These are phyloP conservation scores for Stenogyne calaminthoides DNA, from an alignment of 305 asterid species.

Conservation along the genomic window DNA sequence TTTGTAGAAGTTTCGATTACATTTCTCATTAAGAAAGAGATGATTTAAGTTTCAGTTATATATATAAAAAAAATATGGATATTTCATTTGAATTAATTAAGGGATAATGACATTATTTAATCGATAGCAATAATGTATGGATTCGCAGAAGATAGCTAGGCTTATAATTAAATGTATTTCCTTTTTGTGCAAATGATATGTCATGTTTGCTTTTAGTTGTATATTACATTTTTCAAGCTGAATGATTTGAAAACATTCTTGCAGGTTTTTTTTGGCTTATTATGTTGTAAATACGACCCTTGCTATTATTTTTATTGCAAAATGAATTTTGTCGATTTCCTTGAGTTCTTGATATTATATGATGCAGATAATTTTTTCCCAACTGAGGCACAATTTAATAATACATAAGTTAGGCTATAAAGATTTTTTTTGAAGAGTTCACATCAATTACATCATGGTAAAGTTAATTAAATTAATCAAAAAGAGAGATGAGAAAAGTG, in stretches of 20 bases:
- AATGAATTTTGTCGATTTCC: neutral
- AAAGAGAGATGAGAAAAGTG: constrained; percentile 18
- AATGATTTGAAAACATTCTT: neutral
- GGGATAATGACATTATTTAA: no score
- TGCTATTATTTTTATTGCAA: neutral
- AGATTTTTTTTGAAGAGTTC: neutral
- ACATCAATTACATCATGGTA: constrained; percentile 28
- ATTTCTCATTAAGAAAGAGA: no score
- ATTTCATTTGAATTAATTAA: no score
- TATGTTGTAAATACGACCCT: neutral
- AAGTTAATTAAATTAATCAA: neutral
- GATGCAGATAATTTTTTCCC: neutral
- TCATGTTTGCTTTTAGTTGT: neutral
- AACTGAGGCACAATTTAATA: neutral
- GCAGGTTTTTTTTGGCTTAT: neutral
- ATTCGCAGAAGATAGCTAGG: no score
- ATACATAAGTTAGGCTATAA: neutral
- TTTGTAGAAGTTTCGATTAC: no score
- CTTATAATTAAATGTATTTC: no score
- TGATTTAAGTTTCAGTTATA: no score
- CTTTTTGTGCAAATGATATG: neutral
- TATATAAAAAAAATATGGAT: no score
- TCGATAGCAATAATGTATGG: no score
- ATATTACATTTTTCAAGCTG: neutral
- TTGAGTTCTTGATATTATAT: neutral